Evolutionary conservation across 805 yeast genomes (phyloP).

Genomic region (Yarrowia hollandica): DNA sequence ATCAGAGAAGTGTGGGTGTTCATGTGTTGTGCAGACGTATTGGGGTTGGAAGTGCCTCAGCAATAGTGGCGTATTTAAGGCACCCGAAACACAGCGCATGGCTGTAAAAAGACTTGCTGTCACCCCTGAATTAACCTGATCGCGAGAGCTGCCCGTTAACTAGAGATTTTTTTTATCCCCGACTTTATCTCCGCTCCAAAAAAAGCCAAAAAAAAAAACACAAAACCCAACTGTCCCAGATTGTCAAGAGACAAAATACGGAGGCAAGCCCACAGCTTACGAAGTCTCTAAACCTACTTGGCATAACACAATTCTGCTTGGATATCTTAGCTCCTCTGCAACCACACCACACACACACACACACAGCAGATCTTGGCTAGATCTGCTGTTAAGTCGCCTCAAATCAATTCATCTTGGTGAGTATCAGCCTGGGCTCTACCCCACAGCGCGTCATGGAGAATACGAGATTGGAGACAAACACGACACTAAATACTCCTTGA

Average conservation of each 20-base stretch:
- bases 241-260: neutral
- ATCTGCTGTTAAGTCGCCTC: constrained; percentile 10
- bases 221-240: constrained; percentile 15
- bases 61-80: too few relatives aligned
- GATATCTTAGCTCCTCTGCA: neutral
- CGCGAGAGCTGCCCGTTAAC: too few relatives aligned
- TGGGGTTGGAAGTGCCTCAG: too few relatives aligned
- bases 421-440: neutral
- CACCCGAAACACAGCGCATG: too few relatives aligned
- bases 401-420: neutral
- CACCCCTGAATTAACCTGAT: too few relatives aligned
- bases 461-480: neutral
- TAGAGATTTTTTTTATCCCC: too few relatives aligned
- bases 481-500: too few relatives aligned
- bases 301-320: neutral
- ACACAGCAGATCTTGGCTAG: constrained; percentile 12
- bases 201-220: neutral
- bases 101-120: too few relatives aligned
- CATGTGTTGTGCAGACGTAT: too few relatives aligned
- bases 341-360: neutral
- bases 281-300: constrained; percentile 8
- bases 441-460: neutral
- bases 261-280: constrained; percentile 8
- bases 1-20: too few relatives aligned
- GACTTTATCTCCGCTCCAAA: too few relatives aligned